Evolutionary conservation across 345 rosid genomes (phyloP), one percentile per base, ranked within the genome.

Genomic region (Gossypium sturtianum): DNA sequence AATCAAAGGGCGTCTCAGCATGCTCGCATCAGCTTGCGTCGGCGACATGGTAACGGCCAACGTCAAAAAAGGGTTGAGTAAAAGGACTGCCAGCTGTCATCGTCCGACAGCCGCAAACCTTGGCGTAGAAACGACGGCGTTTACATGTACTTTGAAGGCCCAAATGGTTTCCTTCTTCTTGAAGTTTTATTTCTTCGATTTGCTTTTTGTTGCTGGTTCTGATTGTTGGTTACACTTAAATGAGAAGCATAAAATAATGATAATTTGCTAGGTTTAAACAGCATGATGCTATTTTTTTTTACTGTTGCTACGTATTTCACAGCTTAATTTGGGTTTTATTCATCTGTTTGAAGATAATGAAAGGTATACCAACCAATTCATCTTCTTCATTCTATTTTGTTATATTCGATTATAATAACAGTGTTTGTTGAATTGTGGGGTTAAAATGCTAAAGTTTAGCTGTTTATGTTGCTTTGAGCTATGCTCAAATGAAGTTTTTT

Each of bases 31-130:
- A 0, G 98, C 97, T 57, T 91, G 98, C 62, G 34, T 92, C 1
- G 97, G 98, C 0, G 98, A 94, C 81, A 90, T 92, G 98, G 97
- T 92, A 16, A 92, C 89, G 97, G 98, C 97, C 98, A 34, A 34
- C 38, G 38, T 34, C 6, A 4, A 34, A 34, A 34, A 34, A 29
- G 34, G 34, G 34, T 94, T 94, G 19, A 80, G 98, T 74, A 92
- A 94, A 92, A 94, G 89, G 97, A 92, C 84, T 92, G 83, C 97
- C 98, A 0, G 98, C 38, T 34, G 38, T 34, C 38, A 3, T 34
- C 38, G 6, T 34, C 38, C 38, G 38, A 34, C 38, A 34, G 38
- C 38, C 89, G 98, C 71, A 94, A 93, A 74, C 97, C 98, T 0
- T 93, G 96, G 94, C 96, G 97, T 84, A 78, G 97, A 91, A 92